These are phyloP conservation scores for Aspergillus niger DNA, from an alignment of 2,329 filamentous ascomycete genomes.

Conservation along the genomic window DNA sequence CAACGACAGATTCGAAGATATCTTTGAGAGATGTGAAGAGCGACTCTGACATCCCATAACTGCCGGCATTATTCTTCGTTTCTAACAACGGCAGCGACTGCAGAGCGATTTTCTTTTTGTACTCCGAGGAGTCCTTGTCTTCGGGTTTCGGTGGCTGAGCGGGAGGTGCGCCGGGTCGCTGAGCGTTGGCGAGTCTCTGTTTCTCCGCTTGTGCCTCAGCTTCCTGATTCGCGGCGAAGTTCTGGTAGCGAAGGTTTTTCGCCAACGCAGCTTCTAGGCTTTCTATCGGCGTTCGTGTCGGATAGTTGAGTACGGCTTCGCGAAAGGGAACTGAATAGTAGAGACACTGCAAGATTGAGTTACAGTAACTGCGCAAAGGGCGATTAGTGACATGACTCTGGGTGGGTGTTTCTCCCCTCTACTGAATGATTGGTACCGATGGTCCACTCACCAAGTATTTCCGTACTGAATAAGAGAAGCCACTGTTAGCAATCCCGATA, in stretches of 20 bases:
- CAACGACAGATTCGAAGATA: conserved; percentile 88
- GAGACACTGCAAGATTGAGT: conserved; percentile 95
- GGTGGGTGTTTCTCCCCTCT: background rate
- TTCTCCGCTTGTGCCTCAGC: conserved; percentile 51
- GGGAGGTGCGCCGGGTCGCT: conserved; percentile 53
- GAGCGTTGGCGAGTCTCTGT: conserved; percentile 46
- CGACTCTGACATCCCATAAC: conserved; percentile 91
- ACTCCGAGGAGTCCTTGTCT: conserved; percentile 94
- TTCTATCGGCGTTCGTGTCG: conserved; percentile 69
- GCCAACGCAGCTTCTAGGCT: conserved; percentile 61
- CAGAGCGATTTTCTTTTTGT: conserved; percentile 96
- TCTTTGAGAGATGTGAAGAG: conserved; percentile 94
- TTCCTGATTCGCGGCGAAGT: conserved; percentile 58
- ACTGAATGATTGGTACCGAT: background rate
- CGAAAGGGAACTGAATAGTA: conserved; percentile 95
- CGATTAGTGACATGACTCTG: conserved; percentile 8
- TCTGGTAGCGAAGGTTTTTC: conserved; percentile 58
- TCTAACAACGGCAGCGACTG: conserved; percentile 83
- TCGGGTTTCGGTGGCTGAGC: conserved; percentile 70
- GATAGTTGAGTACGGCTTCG: conserved; percentile 91
- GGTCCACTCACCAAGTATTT: conserved; percentile 81
- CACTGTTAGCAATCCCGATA: conserved; percentile 20
- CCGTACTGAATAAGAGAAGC: conserved; percentile 67
- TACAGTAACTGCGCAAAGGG: conserved; percentile 74
- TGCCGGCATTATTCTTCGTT: conserved; percentile 75